These are phyloP conservation scores for Litsea cubeba DNA, from an alignment of 164 flowering plant genomes.

Conservation along the genomic window DNA sequence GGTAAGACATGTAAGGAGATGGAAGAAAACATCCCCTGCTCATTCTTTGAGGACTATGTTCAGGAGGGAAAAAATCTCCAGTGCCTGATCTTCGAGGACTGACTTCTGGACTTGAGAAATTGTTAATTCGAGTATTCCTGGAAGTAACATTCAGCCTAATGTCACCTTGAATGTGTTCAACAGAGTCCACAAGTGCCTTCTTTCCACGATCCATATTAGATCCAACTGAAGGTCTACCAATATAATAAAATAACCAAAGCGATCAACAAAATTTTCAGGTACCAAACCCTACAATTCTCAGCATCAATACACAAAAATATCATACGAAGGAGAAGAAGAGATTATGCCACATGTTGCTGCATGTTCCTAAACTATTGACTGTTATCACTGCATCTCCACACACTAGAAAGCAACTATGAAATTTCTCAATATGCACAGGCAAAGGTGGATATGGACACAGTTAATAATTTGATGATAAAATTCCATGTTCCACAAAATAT, in stretches of 20 bases:
- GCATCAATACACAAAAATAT: background rate
- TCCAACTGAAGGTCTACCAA: constrained; percentile 1
- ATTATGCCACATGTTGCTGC: background rate
- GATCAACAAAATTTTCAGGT: background rate
- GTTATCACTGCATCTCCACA: no score
- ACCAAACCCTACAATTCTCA: background rate
- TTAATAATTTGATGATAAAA: no score
- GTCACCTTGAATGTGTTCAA: constrained; percentile 14
- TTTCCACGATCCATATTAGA: constrained; percentile 13
- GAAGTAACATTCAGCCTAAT: constrained; percentile 31
- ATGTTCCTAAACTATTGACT: background rate
- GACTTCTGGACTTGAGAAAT: constrained; percentile 49
- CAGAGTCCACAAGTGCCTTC: constrained; percentile 21
- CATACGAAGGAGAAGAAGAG: background rate
- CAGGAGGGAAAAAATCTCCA: constrained; percentile 25
- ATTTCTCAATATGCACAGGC: no score
- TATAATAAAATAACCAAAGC: background rate
- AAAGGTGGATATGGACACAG: no score
- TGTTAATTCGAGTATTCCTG: constrained; percentile 60
- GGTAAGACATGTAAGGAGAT: constrained; percentile 20
- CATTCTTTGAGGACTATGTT: constrained; percentile 48
- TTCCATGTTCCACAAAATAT: no score
- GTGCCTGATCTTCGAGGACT: constrained; percentile 48
- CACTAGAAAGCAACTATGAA: no score
- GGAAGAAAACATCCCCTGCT: constrained; percentile 27